Evolutionary conservation across 768 basidiomycete genomes (phyloP).

Genomic region (Leccinum aurantiacum): DNA sequence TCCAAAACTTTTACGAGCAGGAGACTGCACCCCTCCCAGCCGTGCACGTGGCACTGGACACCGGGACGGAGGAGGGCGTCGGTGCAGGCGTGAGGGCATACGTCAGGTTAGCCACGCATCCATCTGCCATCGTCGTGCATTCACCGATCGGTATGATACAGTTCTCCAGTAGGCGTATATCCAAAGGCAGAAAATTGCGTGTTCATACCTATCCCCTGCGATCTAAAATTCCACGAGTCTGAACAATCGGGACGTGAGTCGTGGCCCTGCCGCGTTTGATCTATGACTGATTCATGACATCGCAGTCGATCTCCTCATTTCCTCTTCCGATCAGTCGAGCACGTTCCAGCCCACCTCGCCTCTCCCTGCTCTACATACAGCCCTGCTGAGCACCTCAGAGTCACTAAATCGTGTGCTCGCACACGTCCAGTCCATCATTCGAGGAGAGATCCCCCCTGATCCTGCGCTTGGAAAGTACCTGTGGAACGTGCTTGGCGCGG

Average conservation of each 20-base stretch:
- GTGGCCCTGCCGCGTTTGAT: not conserved
- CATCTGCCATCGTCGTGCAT: slow-evolving; percentile 6
- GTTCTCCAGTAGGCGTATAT: slow-evolving; percentile 84
- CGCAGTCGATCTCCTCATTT: slow-evolving; percentile 78
- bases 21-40: slow-evolving; percentile 88
- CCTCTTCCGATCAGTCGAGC: slow-evolving; percentile 41
- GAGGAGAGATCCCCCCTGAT: slow-evolving; percentile 78
- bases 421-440: slow-evolving; percentile 79
- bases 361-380: slow-evolving; percentile 46
- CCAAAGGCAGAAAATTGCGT: slow-evolving; percentile 95
- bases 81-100: slow-evolving; percentile 83
- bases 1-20: slow-evolving; percentile 96
- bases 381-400: slow-evolving; percentile 64
- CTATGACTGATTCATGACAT: slow-evolving; percentile 6
- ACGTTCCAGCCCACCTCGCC: slow-evolving; percentile 50
- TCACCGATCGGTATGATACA: slow-evolving; percentile 29
- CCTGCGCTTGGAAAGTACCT: slow-evolving; percentile 87
- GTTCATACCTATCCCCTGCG: slow-evolving; percentile 89
- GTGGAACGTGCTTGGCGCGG: slow-evolving; percentile 80
- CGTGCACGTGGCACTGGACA: slow-evolving; percentile 89
- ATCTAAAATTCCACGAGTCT: slow-evolving; percentile 76
- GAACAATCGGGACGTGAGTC: slow-evolving; percentile 84
- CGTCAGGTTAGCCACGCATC: slow-evolving; percentile 57
- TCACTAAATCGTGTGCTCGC: slow-evolving; percentile 85
- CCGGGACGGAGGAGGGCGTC: slow-evolving; percentile 63